Percentiles rank a stretch among this genome's conserved stretches.
Conservation (phyloP, 768 basidiomycete species). For the Lactifluus piperatus region DNA sequence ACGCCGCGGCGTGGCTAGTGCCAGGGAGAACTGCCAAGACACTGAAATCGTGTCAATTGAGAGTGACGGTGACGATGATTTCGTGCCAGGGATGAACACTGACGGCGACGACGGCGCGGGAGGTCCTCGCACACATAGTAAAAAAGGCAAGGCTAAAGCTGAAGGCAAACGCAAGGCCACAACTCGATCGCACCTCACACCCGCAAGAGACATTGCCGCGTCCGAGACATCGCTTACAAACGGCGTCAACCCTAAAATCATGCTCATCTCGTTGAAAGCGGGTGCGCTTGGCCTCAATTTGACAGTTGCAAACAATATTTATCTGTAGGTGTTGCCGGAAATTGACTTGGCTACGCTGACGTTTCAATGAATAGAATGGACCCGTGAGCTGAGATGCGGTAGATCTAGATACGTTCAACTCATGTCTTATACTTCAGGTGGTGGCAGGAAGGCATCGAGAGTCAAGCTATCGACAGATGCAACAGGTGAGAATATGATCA, state of each 20-base stretch:
- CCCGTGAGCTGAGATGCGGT: slow-evolving; percentile 48
- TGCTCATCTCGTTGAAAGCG: slow-evolving; percentile 79
- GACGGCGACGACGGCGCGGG: slow-evolving; percentile 9
- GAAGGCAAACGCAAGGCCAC: slow-evolving; percentile 22
- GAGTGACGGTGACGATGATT: slow-evolving; percentile 30
- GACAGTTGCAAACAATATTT: slow-evolving; percentile 84
- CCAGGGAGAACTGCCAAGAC: slow-evolving; percentile 10
- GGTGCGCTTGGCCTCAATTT: slow-evolving; percentile 84
- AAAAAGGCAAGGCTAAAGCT: slow-evolving; percentile 24
- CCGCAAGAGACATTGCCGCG: background rate
- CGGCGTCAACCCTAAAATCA: slow-evolving; percentile 56
- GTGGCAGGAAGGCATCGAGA: slow-evolving; percentile 86
- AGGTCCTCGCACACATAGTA: background rate
- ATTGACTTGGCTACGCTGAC: background rate
- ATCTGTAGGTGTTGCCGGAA: slow-evolving; percentile 42
- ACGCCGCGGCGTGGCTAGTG: background rate
- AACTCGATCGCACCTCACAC: background rate
- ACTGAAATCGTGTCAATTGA: background rate
- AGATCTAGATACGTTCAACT: background rate
- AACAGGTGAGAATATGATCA: slow-evolving; percentile 40
- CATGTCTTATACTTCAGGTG: slow-evolving; percentile 37
- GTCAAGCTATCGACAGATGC: slow-evolving; percentile 73
- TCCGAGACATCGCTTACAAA: background rate
- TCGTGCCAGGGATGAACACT: slow-evolving; percentile 24
- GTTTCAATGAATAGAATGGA: slow-evolving; percentile 50